Conservation (phyloP, 257 asterid species). For the Ophiorrhiza pumila region DNA sequence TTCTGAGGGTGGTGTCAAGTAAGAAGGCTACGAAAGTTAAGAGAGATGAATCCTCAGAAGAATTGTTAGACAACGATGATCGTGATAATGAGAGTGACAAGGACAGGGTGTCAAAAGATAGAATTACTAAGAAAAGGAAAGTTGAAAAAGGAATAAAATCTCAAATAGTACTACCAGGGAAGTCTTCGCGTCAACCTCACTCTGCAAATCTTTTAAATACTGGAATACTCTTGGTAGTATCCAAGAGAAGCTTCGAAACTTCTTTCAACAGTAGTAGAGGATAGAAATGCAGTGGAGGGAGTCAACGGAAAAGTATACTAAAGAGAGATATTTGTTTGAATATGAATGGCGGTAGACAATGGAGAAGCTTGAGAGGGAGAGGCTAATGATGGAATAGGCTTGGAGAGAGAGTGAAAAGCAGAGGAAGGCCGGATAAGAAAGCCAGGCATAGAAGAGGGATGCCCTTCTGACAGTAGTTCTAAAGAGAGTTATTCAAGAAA, state of each 20-base stretch:
- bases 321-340: conserved; percentile 52
- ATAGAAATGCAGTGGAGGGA: conserved; percentile 66
- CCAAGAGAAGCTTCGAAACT: conserved; percentile 39
- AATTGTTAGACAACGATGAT: conserved; percentile 27
- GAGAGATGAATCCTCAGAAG: conserved; percentile 36
- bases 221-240: conserved; percentile 20
- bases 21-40: conserved; percentile 28
- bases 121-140: conserved; percentile 30
- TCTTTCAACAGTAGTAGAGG: conserved; percentile 54
- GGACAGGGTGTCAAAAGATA: conserved; percentile 21
- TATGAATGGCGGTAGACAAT: conserved; percentile 56
- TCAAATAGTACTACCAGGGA: conserved; percentile 18
- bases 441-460: conserved; percentile 69
- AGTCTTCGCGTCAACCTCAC: conserved; percentile 15
- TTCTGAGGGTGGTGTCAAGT: conserved; percentile 28
- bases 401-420: conserved; percentile 66
- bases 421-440: conserved; percentile 55
- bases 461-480: conserved; percentile 51
- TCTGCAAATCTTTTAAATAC: conserved; percentile 9
- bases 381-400: conserved; percentile 49
- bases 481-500: conserved; percentile 49
- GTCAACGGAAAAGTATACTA: conserved; percentile 45
- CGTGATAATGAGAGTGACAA: conserved; percentile 35
- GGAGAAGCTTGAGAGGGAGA: conserved; percentile 67
- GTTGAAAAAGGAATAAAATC: conserved; percentile 27